Base-by-base conservation (phyloP, 306 rosid species). In the Lathyrus oleraceus region DNA sequence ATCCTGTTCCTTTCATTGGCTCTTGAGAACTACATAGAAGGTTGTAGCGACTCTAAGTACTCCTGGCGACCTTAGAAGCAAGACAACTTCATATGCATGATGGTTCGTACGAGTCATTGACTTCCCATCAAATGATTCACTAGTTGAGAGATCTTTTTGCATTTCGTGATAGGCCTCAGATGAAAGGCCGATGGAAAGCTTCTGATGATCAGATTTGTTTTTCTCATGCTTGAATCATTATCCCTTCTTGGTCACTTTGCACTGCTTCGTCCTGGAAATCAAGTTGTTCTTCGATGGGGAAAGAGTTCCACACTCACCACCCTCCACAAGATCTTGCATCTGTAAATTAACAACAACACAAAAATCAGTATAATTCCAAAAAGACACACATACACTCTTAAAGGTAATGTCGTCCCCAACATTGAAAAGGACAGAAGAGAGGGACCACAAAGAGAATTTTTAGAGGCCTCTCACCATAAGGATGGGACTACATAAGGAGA, bases 131-230 rank as follows among this genome's bases (percentile, higher is more conserved):
- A 86, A 89, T 87, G 80, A 83, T 94, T 84, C 98, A 94, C 47
- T 79, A 97, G 75, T 67, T 94, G 60, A 85, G 97, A 70, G 98
- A 94, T 81, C 95, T 94, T 71, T 93, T 94, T 87, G 97, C 98
- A 43, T 97, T 94, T 69, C 91, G 90, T 79, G 96, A 94, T 75
- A 85, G 98, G 82, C 98, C 98, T 43, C 98, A 94, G 82, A 95
- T 88, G 87, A 97, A 94, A 83, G 97, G 82, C 97, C 85, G 84
- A 84, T 94, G 98, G 98, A 88, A 91, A 81, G 52, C 82, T 44
- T 87, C 96, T 53, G 72, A 75, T 65, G 97, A 94, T 85, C 95
- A 86, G 97, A 97, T 94, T 87, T 77, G 97, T 95, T 57, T 79
- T 82, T 54, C 96, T 94, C 71, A 84, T 88, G 69, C 92, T 94